Base-by-base conservation (phyloP, 116 monocot species). In the Iris pallida region DNA sequence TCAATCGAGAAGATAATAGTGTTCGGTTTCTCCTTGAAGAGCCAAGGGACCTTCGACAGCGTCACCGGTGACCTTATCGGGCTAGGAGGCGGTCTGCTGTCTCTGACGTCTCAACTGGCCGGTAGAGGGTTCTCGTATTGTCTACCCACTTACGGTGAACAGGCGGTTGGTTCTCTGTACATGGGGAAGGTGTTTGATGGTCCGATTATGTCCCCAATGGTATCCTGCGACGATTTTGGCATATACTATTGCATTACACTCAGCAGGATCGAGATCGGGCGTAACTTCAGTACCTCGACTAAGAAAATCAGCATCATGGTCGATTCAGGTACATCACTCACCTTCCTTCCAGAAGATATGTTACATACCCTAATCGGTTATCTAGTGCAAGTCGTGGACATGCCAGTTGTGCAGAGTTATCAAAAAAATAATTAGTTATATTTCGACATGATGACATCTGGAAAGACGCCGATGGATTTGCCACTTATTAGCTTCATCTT, bases 321-420 rank as follows among this genome's bases (percentile, higher is more conserved):
- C 45, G 85, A 89, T 56, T 89, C 89, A 4, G 88, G 88, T 8
- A 80, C 89, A 17, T 80, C 72, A 7, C 20, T 89, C n/a, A 85
- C 77, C 0, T 14, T 73, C 8, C 59, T 89, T 0, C 57, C 63
- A 5, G 16, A 53, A 3, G 16, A 45, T 0, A 8, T 65, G 20
- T 6, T 81, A 51, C 5, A 51, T 5, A 9, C 20, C 7, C 12
- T 88, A 40, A 48, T 6, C 1, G 0, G 46, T 0, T 6, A 6
- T 0, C 20, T 83, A 16, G 5, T 16, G 7, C 41, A 19, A 7
- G n/a, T 13, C 0, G 19, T 85, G 44, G 53, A 44, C 10, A 55
- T 82, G 18, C 65, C 18, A 5, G 18, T 59, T 0, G 30, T 1
- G 59, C 7, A 59, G 18, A 17, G n/a, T 58, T 5, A 58, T 10